phyloP scores from a whole-genome alignment of 805 yeast genomes.

The Candida vartiovaarae region DNA sequence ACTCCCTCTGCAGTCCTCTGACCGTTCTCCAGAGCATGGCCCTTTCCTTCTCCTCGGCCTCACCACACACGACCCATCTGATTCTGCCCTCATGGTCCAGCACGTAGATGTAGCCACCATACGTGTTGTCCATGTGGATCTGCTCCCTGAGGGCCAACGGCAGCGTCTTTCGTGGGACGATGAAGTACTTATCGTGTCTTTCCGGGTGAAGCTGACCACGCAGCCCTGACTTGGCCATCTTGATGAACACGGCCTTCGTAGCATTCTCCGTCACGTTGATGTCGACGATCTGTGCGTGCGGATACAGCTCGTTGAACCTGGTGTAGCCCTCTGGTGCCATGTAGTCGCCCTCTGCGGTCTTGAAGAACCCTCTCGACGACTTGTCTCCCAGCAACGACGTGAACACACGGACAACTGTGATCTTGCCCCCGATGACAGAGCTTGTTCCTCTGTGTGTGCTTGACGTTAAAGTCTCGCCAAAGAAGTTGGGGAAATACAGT shows the following conservation, averaged over 20 bases:
- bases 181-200: slow-evolving; percentile 52
- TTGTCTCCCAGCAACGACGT: slow-evolving; percentile 66
- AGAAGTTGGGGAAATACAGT: slow-evolving; percentile 74
- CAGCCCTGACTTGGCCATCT: slow-evolving; percentile 40
- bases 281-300: slow-evolving; percentile 66
- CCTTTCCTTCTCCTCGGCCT: slow-evolving; percentile 60
- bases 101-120: slow-evolving; percentile 77
- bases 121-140: slow-evolving; percentile 62
- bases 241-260: slow-evolving; percentile 59
- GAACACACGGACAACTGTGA: slow-evolving; percentile 58
- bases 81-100: slow-evolving; percentile 69
- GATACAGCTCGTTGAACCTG: slow-evolving; percentile 34
- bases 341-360: slow-evolving; percentile 35
- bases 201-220: slow-evolving; percentile 37
- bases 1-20: slow-evolving; percentile 48
- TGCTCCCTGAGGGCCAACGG: slow-evolving; percentile 49
- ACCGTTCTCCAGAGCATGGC: slow-evolving; percentile 60
- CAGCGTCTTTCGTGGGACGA: slow-evolving; percentile 55
- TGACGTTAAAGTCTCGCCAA: slow-evolving; percentile 44
- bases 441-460: slow-evolving; percentile 23
- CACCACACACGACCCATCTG: slow-evolving; percentile 91
- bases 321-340: slow-evolving; percentile 34
- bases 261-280: slow-evolving; percentile 68
- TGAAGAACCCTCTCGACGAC: slow-evolving; percentile 56
- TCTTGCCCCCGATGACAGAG: slow-evolving; percentile 39